Base-by-base conservation (phyloP, 176 grass and related monocot species). In the Puya raimondii region DNA sequence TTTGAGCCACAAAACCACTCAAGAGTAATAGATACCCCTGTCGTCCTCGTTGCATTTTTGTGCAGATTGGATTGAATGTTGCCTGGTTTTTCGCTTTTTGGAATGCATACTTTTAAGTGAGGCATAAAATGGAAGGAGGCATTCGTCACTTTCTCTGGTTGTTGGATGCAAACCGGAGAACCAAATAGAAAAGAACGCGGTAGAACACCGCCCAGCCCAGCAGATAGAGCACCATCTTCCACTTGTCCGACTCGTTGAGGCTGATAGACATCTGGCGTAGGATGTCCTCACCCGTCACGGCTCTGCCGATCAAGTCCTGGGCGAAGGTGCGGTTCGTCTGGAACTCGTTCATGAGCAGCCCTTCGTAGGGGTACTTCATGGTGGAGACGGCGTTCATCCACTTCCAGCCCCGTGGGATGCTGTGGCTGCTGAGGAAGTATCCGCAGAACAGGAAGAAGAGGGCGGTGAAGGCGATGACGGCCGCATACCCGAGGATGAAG, bases 351-450 rank as follows among this genome's bases (percentile, higher is more conserved):
- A 88, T 84, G 16, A 88, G 78, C 47, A 88, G 73, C 21, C 86
- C 86, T 70, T 88, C 85, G 64, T 88, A 88, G 1, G 86, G 81
- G 81, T 88, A 88, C 81, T 84, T 88, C 81, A 88, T 88, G 27
- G 81, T 88, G 3, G 81, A 88, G 6, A 84, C 2, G 8, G 70
- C 74, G 78, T 84, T 81, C 86, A 88, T 84, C 86, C 81, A 88
- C 66, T 81, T 84, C 86, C 86, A 88, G 15, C 74, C 86, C 10
- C 5, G 0, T 0, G 78, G 86, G 48, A 81, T 88, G 86, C 70
- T 78, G 27, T 81, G 14, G 81, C 81, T 88, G 86, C 66, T 29
- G 11, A 88, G 20, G 81, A 84, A 88, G 74, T 88, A 88, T 57
- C 78, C 81, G 74, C 81, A 84, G 74, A 84, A 84, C 63, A 88